Evolutionary conservation across 2,329 filamentous ascomycete species (phyloP), one percentile per base, ranked within the genome.

Genomic region (Botryosphaeria dothidea): DNA sequence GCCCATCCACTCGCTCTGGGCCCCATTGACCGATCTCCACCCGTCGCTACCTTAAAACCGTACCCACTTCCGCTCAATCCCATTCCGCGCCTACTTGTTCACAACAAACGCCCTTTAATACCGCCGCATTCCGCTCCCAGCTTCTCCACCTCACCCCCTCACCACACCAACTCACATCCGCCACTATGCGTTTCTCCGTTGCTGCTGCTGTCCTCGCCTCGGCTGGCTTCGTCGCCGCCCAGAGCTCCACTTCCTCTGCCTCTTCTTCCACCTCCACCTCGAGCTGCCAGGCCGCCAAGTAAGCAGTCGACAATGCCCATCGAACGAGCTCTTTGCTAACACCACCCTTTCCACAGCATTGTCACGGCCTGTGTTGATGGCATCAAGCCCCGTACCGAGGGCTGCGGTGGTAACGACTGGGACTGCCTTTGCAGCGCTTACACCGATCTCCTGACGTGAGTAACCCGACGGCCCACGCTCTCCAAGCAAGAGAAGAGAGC

Each of bases 401-500:
- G 69, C 51, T 86, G 84, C 75, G 69, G 67, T 34, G 63, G 70
- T 45, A 83, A 82, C 67, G 83, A 86, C 75, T 86, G 80, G 77
- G 75, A 78, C 70, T 89, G 87, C 76, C 79, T 88, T 31, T 90
- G 87, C 76, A 77, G 81, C 57, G 81, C 84, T 69, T 85, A 83
- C 74, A 82, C 73, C 41, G 80, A 84, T 62, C 78, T 86, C 38
- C 69, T 85, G 68, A 85, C 81, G 82, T 83, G 72, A 63, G 75
- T 69, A 34, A 19, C 19, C 29, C 8, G n/a, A 19, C 43, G 27
- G 21, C 19, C 29, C 21, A 34, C 1, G 4, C 11, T 29, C 15
- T 6, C 21, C n/a, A 17, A 25, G 8, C 3, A 17, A 19, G 41
- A 11, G 41, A 45, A 45, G n/a, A n/a, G n/a, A n/a, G n/a, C n/a